Evolutionary conservation across 106 monocot species (phyloP), one percentile per base, ranked within the genome.

Genomic region (Vanilla planifolia): DNA sequence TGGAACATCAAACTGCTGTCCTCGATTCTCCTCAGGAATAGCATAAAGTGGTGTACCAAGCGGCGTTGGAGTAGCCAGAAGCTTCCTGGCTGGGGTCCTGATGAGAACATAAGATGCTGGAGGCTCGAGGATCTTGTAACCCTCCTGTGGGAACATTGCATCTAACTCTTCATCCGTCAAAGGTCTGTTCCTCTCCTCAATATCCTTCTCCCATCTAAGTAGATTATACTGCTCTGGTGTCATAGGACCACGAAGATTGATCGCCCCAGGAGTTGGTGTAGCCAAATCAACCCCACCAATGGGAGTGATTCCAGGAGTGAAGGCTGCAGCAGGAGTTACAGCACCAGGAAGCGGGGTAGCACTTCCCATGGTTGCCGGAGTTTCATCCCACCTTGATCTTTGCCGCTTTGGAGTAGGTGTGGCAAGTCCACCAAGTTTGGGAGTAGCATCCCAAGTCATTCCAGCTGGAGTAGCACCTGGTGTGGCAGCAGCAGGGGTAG

Each of bases 331-430:
- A 4, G 95, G 95, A 4, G 95, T 95, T 1, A 60, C 79, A 16
- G 74, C 82, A 55, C 81, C 88, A 37, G 89, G 53, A 16, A 80
- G 8, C 0, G 95, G 95, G 0, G 90, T 90, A 3, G 84, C 90
- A 59, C 81, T 79, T 0, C 86, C 95, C 76, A 86, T 83, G 47
- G 59, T 75, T 0, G 86, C 89, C 0, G 95, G 95, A 23, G 95
- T 95, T 69, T 95, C 95, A 70, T 95, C 95, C 95, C 95, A 95
- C 59, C 95, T 77, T 2, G 95, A 95, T 58, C 95, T 74, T 80
- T 95, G 95, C 1, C 84, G 67, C 61, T 95, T 95, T 2, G 95
- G 95, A 1, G 95, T 95, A 6, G 95, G 95, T 0, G 95, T 95
- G 5, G 90, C 95, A 35, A 89, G 27, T 2, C 83, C 95, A 4